Percentiles rank a stretch among this genome's conserved stretches.
Evolutionary conservation across 805 yeast genomes (phyloP).

Genomic region (Cyberlindnera veronae): DNA sequence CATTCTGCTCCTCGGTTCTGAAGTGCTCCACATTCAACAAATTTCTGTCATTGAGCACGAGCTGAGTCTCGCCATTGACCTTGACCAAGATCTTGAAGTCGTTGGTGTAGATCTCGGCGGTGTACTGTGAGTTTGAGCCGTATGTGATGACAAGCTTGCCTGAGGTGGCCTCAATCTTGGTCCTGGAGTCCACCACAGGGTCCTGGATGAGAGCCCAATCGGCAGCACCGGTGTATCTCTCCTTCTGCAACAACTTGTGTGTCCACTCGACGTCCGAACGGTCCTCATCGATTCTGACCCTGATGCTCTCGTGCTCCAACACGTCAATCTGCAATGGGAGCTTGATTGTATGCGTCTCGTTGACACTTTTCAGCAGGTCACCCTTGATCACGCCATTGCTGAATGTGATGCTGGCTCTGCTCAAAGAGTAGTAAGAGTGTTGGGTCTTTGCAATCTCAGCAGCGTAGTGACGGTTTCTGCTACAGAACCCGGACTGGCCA

Average conservation of each 20-base stretch:
- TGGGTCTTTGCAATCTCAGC: conserved; percentile 22
- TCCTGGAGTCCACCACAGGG: conserved; percentile 19
- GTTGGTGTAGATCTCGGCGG: conserved; percentile 39
- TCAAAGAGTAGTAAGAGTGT: conserved; percentile 40
- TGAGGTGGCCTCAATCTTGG: conserved; percentile 19
- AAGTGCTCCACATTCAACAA: conserved; percentile 83
- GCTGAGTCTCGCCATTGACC: conserved; percentile 42
- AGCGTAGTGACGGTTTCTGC: conserved; percentile 71
- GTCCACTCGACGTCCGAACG: conserved; percentile 28
- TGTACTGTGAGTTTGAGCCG: conserved; percentile 39
- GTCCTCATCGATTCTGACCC: conserved; percentile 67
- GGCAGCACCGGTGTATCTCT: conserved; percentile 58
- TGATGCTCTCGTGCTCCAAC: conserved; percentile 52
- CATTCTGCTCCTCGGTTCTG: conserved; percentile 45
- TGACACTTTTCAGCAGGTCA: conserved; percentile 42
- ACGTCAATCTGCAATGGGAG: conserved; percentile 59
- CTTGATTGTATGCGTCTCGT: conserved; percentile 35
- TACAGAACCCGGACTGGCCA: conserved; percentile 78
- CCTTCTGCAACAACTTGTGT: conserved; percentile 32
- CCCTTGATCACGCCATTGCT: conserved; percentile 41
- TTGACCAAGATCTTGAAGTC: conserved; percentile 51
- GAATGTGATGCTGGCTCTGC: conserved; percentile 31
- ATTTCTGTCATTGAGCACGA: conserved; percentile 64
- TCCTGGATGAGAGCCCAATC: conserved; percentile 50
- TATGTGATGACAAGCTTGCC: conserved; percentile 28